phyloP scores from a whole-genome alignment of 73 alveolate genomes.

The Tetrahymena thermophila region DNA sequence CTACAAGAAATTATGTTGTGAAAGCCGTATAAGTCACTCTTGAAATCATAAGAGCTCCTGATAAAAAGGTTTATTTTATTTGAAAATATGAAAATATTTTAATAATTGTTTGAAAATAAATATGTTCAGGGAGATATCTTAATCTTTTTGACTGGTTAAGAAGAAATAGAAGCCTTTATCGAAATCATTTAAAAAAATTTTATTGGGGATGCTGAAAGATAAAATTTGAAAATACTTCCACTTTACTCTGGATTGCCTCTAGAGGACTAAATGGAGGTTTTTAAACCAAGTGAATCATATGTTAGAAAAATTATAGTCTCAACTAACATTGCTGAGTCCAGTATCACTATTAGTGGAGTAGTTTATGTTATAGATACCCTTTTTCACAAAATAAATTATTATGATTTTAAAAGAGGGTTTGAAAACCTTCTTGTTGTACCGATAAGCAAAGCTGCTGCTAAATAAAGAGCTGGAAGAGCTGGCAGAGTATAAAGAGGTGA shows the following conservation, averaged over 20 bases:
- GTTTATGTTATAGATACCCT: slow-evolving; percentile 90
- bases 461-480: slow-evolving; percentile 84
- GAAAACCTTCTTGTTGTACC: slow-evolving; percentile 25
- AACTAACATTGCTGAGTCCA: slow-evolving; percentile 61
- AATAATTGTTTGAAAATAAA: slow-evolving; percentile 36
- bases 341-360: slow-evolving; percentile 89
- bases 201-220: slow-evolving; percentile 44
- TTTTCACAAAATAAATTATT: slow-evolving; percentile 69
- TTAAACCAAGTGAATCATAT: slow-evolving; percentile 52
- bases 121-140: slow-evolving; percentile 86
- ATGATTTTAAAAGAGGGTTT: slow-evolving; percentile 46
- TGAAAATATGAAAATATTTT: not conserved
- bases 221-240: slow-evolving; percentile 62
- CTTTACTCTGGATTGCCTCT: slow-evolving; percentile 85
- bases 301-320: slow-evolving; percentile 64
- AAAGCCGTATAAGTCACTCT: slow-evolving; percentile 51
- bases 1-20: slow-evolving; percentile 53
- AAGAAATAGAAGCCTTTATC: slow-evolving; percentile 93
- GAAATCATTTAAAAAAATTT: slow-evolving; percentile 63
- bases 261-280: slow-evolving; percentile 81
- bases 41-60: slow-evolving; percentile 32
- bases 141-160: slow-evolving; percentile 91
- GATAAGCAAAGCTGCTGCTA: slow-evolving; percentile 70
- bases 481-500: slow-evolving; percentile 79
- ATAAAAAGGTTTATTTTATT: not conserved